phyloP scores from a whole-genome alignment of 192 early-diverging fungal species.

The Rhizophagus clarus region DNA sequence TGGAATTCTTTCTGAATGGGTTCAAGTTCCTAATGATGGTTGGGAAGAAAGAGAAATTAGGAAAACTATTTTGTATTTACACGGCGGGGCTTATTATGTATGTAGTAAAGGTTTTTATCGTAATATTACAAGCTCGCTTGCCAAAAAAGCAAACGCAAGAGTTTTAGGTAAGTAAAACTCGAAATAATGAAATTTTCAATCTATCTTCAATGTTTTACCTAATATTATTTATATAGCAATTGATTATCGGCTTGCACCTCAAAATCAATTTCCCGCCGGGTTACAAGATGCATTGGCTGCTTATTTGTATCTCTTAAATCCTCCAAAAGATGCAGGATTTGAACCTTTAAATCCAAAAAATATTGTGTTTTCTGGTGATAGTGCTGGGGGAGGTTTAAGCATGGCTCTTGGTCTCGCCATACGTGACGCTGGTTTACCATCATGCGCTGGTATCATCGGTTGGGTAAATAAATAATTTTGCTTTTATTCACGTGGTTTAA shows the following conservation, averaged over 20 bases:
- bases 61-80: constrained; percentile 69
- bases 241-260: constrained; percentile 82
- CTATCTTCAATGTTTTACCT: not conserved
- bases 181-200: not conserved
- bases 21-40: constrained; percentile 34
- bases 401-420: constrained; percentile 58
- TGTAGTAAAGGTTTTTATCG: constrained; percentile 46
- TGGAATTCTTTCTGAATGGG: constrained; percentile 47
- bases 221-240: constrained; percentile 40
- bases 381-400: constrained; percentile 67
- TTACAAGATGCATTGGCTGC: constrained; percentile 80
- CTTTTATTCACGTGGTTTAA: not conserved
- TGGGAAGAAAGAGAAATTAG: constrained; percentile 36
- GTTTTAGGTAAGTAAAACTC: constrained; percentile 44
- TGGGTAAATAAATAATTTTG: constrained; percentile 29
- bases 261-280: constrained; percentile 78
- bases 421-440: constrained; percentile 55
- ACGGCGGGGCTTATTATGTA: constrained; percentile 72
- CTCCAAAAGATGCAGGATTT: constrained; percentile 48
- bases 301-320: constrained; percentile 66
- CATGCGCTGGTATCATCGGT: constrained; percentile 56
- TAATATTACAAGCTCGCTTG: constrained; percentile 43
- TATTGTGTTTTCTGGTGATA: constrained; percentile 69
- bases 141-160: constrained; percentile 49
- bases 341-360: constrained; percentile 50